Evolutionary conservation across 306 rosid genomes (phyloP).

Genomic region (Quercus alba): DNA sequence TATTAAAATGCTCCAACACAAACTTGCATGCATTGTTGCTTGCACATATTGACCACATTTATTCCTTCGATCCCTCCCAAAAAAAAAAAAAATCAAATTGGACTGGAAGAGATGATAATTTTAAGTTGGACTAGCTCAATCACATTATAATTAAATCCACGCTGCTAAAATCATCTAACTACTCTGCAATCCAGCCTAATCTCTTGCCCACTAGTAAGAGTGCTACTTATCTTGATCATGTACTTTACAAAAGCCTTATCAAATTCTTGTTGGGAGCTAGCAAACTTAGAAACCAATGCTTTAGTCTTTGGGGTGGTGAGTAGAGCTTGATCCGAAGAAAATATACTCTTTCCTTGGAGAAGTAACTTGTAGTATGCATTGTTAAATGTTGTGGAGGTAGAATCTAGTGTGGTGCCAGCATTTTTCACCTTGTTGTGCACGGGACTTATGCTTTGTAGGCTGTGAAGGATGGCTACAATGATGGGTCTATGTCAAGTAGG

Average conservation of each 20-base stretch:
- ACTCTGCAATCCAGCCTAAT: constrained; percentile 54
- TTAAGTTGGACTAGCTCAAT: not conserved
- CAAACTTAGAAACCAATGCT: constrained; percentile 58
- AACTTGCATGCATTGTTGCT: not conserved
- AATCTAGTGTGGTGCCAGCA: constrained; percentile 56
- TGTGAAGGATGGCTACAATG: constrained; percentile 46
- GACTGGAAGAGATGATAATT: too few species aligned
- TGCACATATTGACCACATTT: not conserved
- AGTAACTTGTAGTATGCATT: constrained; percentile 61
- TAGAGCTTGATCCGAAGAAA: constrained; percentile 75
- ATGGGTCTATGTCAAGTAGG: constrained; percentile 39
- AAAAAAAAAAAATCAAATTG: not conserved
- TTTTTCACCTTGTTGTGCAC: constrained; percentile 44
- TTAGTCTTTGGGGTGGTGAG: constrained; percentile 49
- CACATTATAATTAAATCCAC: not conserved
- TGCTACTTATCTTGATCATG: constrained; percentile 73
- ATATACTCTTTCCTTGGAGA: constrained; percentile 52
- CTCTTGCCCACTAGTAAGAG: constrained; percentile 43
- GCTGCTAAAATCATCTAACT: constrained; percentile 19
- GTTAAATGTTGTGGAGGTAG: constrained; percentile 48
- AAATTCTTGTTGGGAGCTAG: constrained; percentile 38
- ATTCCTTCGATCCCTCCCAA: not conserved
- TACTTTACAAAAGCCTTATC: constrained; percentile 60
- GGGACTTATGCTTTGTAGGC: constrained; percentile 42
- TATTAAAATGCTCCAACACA: too few species aligned